A percentile compares a stretch with the other conserved stretches of the same genome.
Evolutionary conservation across 768 basidiomycete species (phyloP).

Genomic region (Agaricus bisporus): DNA sequence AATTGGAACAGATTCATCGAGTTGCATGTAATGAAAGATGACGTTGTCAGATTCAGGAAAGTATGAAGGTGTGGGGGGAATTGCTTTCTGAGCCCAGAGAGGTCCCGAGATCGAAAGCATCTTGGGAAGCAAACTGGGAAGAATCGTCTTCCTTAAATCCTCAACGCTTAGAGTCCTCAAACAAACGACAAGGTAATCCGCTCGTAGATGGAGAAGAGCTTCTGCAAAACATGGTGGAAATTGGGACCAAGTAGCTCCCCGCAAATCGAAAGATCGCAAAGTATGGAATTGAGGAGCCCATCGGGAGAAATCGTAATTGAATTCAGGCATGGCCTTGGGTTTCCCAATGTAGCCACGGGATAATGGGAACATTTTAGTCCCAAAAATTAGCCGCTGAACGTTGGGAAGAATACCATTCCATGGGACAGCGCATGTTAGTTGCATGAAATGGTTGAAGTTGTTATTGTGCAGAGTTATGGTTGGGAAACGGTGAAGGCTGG

Average conservation of each 20-base stretch:
- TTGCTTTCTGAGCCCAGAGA: not conserved
- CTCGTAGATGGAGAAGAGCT: not conserved
- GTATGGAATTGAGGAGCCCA: not conserved
- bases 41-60: not conserved
- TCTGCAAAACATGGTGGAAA: not conserved
- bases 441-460: conserved; percentile 1
- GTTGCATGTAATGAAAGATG: conserved; percentile 3
- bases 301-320: not conserved
- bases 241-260: not conserved
- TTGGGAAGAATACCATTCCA: conserved; percentile 4
- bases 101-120: not conserved
- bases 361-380: conserved; percentile 1
- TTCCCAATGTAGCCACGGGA: not conserved
- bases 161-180: not conserved
- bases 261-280: not conserved
- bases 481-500: conserved; percentile 1
- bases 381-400: not conserved
- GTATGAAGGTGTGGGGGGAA: not conserved
- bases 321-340: not conserved
- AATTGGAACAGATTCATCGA: not conserved
- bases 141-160: not conserved
- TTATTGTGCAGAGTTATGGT: conserved; percentile 3
- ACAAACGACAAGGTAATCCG: not conserved
- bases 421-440: not conserved
- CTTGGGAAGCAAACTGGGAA: not conserved